Evolutionary conservation across 495 filamentous ascomycete genomes (phyloP).

Genomic region (Xylaria flabelliformis): DNA sequence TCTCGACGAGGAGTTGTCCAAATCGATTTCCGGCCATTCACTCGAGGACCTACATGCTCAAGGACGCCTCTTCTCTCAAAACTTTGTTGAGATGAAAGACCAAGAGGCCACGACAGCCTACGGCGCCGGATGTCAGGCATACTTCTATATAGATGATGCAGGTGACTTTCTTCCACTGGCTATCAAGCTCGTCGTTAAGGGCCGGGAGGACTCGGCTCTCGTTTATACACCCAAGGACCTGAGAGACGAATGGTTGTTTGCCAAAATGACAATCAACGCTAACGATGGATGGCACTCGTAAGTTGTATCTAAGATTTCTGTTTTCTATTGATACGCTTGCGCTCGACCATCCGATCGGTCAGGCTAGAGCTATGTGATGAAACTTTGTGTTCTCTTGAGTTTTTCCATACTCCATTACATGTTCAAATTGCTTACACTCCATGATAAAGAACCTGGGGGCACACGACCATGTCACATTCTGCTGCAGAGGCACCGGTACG

Average conservation of each 20-base stretch:
- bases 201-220: conserved; percentile 37
- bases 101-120: conserved; percentile 33
- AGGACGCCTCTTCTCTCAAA: conserved; percentile 45
- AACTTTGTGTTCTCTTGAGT: not conserved
- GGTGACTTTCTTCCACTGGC: conserved; percentile 48
- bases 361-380: not conserved
- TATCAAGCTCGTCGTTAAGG: conserved; percentile 40
- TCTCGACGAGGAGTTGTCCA: conserved; percentile 33
- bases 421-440: not conserved
- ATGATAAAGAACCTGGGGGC: conserved; percentile 31
- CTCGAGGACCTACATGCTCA: conserved; percentile 32
- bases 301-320: not conserved
- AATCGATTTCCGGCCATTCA: conserved; percentile 33
- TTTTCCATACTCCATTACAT: not conserved
- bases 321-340: not conserved
- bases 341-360: not conserved
- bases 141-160: conserved; percentile 43
- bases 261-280: conserved; percentile 49
- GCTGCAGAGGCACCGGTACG: conserved; percentile 39
- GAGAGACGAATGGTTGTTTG: conserved; percentile 45
- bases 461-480: conserved; percentile 42
- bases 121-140: conserved; percentile 44
- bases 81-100: conserved; percentile 39
- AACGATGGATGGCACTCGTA: conserved; percentile 45
- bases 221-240: conserved; percentile 46